These are phyloP conservation scores for Eucalyptus coolabah DNA, from an alignment of 345 rosid genomes.

Conservation along the genomic window DNA sequence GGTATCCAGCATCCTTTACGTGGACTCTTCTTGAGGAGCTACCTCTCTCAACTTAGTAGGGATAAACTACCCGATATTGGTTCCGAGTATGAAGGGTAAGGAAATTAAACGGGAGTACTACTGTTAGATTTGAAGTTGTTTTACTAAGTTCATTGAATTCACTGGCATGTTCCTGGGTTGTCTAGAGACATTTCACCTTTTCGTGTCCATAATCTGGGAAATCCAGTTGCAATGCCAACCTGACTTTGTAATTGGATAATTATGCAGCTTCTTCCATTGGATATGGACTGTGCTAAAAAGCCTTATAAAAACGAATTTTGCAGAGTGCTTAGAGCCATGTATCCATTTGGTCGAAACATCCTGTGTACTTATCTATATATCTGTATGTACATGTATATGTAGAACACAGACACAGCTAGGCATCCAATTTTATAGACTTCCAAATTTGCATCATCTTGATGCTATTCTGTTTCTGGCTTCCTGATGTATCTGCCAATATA, in stretches of 20 bases:
- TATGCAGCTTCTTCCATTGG: neutral
- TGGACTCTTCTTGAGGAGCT: constrained; percentile 97
- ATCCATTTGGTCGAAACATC: neutral
- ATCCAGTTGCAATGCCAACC: neutral
- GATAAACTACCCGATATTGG: constrained; percentile 95
- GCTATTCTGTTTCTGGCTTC: neutral
- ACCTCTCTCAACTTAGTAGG: constrained; percentile 92
- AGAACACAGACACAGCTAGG: neutral
- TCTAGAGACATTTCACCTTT: neutral
- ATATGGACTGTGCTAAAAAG: neutral
- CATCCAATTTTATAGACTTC: neutral
- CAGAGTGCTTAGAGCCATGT: neutral
- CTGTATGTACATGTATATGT: neutral
- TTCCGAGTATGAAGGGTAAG: constrained; percentile 98
- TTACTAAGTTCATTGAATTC: neutral
- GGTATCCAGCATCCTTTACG: constrained; percentile 98
- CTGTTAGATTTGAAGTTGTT: neutral
- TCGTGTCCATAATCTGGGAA: neutral
- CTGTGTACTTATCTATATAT: neutral
- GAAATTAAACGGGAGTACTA: neutral
- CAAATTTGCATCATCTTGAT: neutral
- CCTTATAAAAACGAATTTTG: neutral
- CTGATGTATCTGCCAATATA: neutral
- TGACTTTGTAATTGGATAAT: neutral
- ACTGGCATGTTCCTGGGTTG: neutral